phyloP scores from a whole-genome alignment of 352 stramenopile species.

The Globisporangium middletonii region DNA sequence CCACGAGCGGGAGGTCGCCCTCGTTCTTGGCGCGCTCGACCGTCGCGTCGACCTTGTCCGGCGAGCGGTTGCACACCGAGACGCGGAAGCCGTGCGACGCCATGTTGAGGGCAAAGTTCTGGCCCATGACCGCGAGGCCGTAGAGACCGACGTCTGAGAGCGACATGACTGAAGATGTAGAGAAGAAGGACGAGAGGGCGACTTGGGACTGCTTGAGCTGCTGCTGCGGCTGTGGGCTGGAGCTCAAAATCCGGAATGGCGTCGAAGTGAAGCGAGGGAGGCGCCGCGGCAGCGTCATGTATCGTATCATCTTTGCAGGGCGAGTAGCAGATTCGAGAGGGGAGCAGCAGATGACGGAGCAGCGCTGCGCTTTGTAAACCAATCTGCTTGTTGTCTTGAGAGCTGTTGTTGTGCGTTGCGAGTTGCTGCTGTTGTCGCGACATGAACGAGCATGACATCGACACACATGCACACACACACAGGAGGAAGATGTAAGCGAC shows the following conservation, averaged over 20 bases:
- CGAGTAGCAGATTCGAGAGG: constrained; percentile 11
- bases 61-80: constrained; percentile 96
- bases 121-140: constrained; percentile 93
- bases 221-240: constrained; percentile 3
- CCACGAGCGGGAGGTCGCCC: constrained; percentile 92
- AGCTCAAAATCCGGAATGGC: constrained; percentile 27
- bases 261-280: neutral
- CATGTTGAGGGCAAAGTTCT: constrained; percentile 99
- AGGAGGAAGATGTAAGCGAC: neutral
- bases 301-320: constrained; percentile 2
- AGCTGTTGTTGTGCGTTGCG: neutral
- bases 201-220: neutral
- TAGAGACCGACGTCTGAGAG: constrained; percentile 87
- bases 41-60: constrained; percentile 95
- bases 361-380: too few species aligned
- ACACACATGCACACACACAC: neutral
- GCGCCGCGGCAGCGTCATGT: neutral
- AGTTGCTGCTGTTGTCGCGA: neutral
- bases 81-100: constrained; percentile 95
- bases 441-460: neutral
- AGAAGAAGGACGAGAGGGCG: constrained; percentile 3
- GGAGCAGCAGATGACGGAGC: neutral
- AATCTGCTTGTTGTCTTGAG: too few species aligned
- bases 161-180: constrained; percentile 26
- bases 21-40: constrained; percentile 93